Evolutionary conservation across 208 protist species (phyloP).

Genomic region (Naegleria fowleri): DNA sequence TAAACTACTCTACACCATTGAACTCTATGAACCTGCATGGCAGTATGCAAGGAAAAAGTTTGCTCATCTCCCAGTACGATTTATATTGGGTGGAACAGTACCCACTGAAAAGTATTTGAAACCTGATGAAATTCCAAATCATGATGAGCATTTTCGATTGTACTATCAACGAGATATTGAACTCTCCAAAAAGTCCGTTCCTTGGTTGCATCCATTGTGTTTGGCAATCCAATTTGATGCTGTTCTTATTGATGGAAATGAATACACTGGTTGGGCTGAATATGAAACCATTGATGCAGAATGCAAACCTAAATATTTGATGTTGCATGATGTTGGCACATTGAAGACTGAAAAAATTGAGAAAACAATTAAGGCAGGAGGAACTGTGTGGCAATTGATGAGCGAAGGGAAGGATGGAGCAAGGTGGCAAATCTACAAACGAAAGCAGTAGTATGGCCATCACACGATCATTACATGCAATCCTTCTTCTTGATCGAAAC

Average conservation of each 20-base stretch:
- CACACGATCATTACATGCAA: too few relatives aligned
- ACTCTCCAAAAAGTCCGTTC: neutral
- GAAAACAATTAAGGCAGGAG: neutral
- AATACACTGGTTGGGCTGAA: slow-evolving; percentile 32
- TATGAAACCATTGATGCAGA: neutral
- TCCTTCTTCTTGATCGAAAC: too few relatives aligned
- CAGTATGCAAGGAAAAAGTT: neutral
- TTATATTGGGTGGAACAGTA: slow-evolving; percentile 30
- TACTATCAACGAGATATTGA: slow-evolving; percentile 32
- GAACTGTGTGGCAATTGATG: neutral
- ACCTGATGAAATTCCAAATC: slow-evolving; percentile 21
- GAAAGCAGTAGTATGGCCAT: neutral
- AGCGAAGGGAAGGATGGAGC: neutral
- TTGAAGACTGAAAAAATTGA: slow-evolving; percentile 22
- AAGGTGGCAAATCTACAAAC: neutral
- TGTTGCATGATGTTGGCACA: slow-evolving; percentile 23
- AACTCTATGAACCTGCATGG: slow-evolving; percentile 19
- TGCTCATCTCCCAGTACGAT: neutral
- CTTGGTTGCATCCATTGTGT: slow-evolving; percentile 21
- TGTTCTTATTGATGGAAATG: slow-evolving; percentile 33
- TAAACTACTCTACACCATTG: slow-evolving; percentile 26
- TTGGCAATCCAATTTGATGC: slow-evolving; percentile 26
- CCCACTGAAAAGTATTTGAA: slow-evolving; percentile 24
- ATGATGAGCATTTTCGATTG: neutral
- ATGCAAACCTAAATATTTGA: slow-evolving; percentile 24